A percentile compares a stretch with the other conserved stretches of the same genome.
phyloP scores from a whole-genome alignment of 1,284 basidiomycete species.

The Austropuccinia psidii region DNA sequence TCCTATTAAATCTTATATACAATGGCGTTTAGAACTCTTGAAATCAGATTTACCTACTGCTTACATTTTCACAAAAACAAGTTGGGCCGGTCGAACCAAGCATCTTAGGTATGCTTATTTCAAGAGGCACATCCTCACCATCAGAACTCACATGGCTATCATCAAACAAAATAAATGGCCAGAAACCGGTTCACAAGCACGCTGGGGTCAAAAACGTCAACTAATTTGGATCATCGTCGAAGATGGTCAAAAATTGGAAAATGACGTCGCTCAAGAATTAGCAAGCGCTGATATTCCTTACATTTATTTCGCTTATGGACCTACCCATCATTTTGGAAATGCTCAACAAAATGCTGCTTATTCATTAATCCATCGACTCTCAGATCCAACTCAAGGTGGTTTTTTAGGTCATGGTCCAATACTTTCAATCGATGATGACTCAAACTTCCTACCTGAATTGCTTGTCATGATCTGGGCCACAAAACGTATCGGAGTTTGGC shows the following conservation, averaged over 20 bases:
- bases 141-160: constrained; percentile 22
- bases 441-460: constrained; percentile 36
- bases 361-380: constrained; percentile 35
- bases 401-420: constrained; percentile 36
- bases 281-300: constrained; percentile 3
- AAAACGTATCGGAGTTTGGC: constrained; percentile 37
- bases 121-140: constrained; percentile 31
- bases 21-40: constrained; percentile 14
- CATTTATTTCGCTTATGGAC: constrained; percentile 35
- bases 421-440: constrained; percentile 37
- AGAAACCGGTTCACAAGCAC: not conserved
- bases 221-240: constrained; percentile 33
- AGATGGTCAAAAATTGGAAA: constrained; percentile 25
- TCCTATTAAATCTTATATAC: constrained; percentile 1
- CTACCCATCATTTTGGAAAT: constrained; percentile 35
- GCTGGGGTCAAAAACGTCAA: constrained; percentile 4
- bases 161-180: constrained; percentile 19
- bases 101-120: constrained; percentile 33
- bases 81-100: constrained; percentile 25
- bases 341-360: constrained; percentile 38
- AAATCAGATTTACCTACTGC: constrained; percentile 4
- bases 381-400: not conserved
- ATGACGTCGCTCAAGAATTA: constrained; percentile 26
- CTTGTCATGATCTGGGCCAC: constrained; percentile 36
- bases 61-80: constrained; percentile 34